These are phyloP conservation scores for Irpex sp. DNA, from an alignment of 1,284 basidiomycete species.

Conservation along the genomic window DNA sequence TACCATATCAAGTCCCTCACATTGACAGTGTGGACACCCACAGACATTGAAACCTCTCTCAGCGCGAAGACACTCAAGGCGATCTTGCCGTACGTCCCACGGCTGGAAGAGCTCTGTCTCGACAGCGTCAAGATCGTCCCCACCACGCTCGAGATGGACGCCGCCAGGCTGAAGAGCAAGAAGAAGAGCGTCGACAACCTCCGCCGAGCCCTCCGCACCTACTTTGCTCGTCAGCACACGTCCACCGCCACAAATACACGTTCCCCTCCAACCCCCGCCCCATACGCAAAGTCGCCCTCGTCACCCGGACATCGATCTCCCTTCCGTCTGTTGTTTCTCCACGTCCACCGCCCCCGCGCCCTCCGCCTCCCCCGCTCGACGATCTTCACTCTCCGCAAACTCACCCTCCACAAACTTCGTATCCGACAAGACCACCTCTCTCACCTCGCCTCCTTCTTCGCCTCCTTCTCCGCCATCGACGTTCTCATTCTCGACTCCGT, in stretches of 20 bases:
- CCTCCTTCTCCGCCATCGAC: neutral
- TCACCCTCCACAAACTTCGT: neutral
- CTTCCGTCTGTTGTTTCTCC: neutral
- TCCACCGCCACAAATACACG: neutral
- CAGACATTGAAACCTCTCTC: neutral
- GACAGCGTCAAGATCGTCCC: neutral
- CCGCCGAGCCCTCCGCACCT: neutral
- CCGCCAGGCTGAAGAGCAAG: neutral
- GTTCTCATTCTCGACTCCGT: neutral
- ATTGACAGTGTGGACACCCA: neutral
- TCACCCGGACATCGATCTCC: neutral
- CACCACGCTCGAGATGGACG: neutral
- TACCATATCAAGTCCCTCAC: neutral
- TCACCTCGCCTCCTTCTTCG: neutral
- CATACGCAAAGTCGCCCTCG: neutral
- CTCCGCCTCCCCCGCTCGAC: neutral
- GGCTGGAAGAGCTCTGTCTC: neutral
- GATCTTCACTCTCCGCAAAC: neutral
- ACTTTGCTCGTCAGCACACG: neutral
- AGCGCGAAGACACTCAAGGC: neutral
- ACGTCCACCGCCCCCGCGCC: neutral
- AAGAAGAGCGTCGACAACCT: neutral
- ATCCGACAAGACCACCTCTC: neutral
- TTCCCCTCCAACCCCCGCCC: neutral
- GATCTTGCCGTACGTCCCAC: neutral